Evolutionary conservation across 306 rosid genomes (phyloP), one percentile per base, ranked within the genome.

Genomic region (Cicer chorassanicum): DNA sequence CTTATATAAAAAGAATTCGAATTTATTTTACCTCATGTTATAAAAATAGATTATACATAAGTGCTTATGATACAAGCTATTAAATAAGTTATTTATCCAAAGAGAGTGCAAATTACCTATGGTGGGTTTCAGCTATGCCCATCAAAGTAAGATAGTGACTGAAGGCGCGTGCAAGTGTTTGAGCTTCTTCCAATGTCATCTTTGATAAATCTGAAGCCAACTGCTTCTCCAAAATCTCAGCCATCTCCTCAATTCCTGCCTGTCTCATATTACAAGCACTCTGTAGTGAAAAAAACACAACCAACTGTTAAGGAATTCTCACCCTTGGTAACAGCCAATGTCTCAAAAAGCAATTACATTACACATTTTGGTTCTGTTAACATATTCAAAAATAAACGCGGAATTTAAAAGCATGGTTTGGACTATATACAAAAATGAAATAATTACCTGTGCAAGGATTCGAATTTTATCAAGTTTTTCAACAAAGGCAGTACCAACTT

Each of bases 91-190:
- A 0, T 29, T 29, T 2, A 29, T 29, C 34, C 34, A 29, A 29
- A 29, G 34, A 9, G 39, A 45, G 39, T 59, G 7, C 29, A 6
- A 44, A 15, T 74, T 55, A 93, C 97, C 95, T 82, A 74, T 93
- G 98, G 78, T 91, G 97, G 53, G 96, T 91, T 81, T 93, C 97
- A 24, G 98, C 98, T 72, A 88, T 86, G 24, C 93, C 90, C 89
- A 80, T 91, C 88, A 93, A 81, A 77, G 85, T 91, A 78, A 93
- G 97, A 85, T 87, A 85, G 41, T 89, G 98, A 76, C 98, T 84
- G 55, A 91, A 91, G 39, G 96, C 96, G 62, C 98, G 98, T 76
- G 93, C 96, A 14, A 91, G 79, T 49, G 82, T 81, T 15, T 89
- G 68, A 42, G 97, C 98, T 72, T 89, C 98, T 29, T 91, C 97